Evolutionary conservation across 2,329 filamentous ascomycete genomes (phyloP).

Genomic region (Phialophora chinensis): DNA sequence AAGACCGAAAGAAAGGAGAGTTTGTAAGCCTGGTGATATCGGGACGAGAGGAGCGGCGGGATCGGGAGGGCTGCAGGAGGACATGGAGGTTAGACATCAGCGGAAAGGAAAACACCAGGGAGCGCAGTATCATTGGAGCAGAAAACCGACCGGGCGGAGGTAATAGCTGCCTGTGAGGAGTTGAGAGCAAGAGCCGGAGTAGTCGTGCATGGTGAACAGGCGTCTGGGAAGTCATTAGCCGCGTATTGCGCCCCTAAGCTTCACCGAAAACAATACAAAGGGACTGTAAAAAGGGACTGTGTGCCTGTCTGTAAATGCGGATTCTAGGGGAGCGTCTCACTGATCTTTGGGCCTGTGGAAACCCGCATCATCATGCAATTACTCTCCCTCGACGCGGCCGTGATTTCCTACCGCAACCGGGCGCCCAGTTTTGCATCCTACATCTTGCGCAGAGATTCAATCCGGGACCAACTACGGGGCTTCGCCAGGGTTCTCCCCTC

Average conservation of each 20-base stretch:
- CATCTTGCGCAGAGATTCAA: not conserved
- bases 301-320: not conserved
- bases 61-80: not conserved
- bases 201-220: not conserved
- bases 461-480: not conserved
- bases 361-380: not conserved
- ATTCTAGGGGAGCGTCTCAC: not conserved
- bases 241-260: not conserved
- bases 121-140: not conserved
- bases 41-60: too few relatives aligned
- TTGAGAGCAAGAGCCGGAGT: not conserved
- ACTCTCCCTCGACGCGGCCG: not conserved
- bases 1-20: too few relatives aligned
- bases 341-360: not conserved
- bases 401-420: not conserved
- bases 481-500: constrained; percentile 41
- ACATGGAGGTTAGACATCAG: not conserved
- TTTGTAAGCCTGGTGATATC: too few relatives aligned
- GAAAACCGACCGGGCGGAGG: not conserved
- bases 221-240: not conserved
- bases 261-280: not conserved
- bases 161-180: not conserved
- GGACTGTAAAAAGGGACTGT: too few relatives aligned
- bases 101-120: not conserved
- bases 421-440: not conserved